Conservation (phyloP, 805 yeast genomes). For the Suhomyces pyralidae region DNA sequence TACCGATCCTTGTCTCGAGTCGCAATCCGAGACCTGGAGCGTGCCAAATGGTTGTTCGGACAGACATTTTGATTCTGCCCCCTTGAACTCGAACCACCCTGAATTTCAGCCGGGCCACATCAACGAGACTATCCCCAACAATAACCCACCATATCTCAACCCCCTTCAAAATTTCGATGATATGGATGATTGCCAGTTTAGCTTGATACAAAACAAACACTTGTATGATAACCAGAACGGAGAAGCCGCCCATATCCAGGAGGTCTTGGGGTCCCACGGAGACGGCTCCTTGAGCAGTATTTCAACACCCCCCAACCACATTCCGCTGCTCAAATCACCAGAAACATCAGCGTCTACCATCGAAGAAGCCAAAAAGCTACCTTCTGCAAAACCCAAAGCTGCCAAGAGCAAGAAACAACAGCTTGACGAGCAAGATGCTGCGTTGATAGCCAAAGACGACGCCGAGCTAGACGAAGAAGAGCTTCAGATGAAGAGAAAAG, state of each 20-base stretch:
- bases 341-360: background rate
- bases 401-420: conserved; percentile 23
- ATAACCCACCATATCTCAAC: background rate
- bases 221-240: background rate
- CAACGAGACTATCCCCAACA: background rate
- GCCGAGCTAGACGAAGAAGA: conserved; percentile 39
- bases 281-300: conserved; percentile 1
- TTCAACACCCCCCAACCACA: conserved; percentile 4
- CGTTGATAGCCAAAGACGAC: conserved; percentile 36
- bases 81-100: background rate
- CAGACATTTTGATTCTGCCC: background rate
- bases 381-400: conserved; percentile 1
- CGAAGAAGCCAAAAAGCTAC: background rate
- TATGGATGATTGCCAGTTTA: background rate
- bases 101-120: background rate
- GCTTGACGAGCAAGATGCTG: conserved; percentile 36
- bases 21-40: background rate
- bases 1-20: background rate
- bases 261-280: background rate
- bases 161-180: background rate
- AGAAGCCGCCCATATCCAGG: background rate
- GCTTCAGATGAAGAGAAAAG: conserved; percentile 57
- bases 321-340: conserved; percentile 1
- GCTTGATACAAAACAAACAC: background rate
- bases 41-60: background rate